Conservation (phyloP, 2,329 filamentous ascomycete species). For the Daldinia sp. region DNA sequence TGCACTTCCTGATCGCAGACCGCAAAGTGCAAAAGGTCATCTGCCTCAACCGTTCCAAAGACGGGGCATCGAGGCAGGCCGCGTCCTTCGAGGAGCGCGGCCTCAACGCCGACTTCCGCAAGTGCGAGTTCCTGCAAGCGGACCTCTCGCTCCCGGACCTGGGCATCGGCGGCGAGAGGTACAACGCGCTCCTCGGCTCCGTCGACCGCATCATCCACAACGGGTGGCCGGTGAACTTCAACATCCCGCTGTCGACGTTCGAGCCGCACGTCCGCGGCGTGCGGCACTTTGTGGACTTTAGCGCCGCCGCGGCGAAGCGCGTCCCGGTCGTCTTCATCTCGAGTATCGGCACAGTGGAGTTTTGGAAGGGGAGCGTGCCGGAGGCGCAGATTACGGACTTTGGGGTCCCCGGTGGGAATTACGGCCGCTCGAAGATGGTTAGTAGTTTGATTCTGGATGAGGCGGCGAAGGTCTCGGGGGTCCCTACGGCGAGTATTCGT, state of each 20-base stretch:
- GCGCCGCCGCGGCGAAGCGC: slow-evolving; percentile 43
- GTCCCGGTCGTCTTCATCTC: slow-evolving; percentile 54
- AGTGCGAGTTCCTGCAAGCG: slow-evolving; percentile 57
- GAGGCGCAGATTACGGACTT: slow-evolving; percentile 50
- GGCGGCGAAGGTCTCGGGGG: slow-evolving; percentile 45
- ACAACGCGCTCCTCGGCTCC: slow-evolving; percentile 49
- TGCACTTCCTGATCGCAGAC: slow-evolving; percentile 48
- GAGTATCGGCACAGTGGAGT: slow-evolving; percentile 50
- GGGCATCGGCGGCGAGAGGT: slow-evolving; percentile 53
- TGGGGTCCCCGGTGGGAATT: slow-evolving; percentile 46
- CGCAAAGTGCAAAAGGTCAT: slow-evolving; percentile 52
- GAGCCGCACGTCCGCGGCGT: slow-evolving; percentile 60
- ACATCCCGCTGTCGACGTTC: slow-evolving; percentile 57
- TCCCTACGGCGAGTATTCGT: slow-evolving; percentile 52
- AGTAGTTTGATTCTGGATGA: slow-evolving; percentile 53
- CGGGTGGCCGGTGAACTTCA: slow-evolving; percentile 64
- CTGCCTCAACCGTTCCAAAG: slow-evolving; percentile 58
- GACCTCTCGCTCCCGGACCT: slow-evolving; percentile 58
- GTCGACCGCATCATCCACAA: slow-evolving; percentile 61
- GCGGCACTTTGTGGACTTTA: slow-evolving; percentile 57
- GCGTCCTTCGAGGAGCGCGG: slow-evolving; percentile 51
- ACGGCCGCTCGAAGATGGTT: slow-evolving; percentile 55
- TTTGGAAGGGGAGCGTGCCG: slow-evolving; percentile 50
- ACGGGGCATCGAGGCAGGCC: slow-evolving; percentile 44
- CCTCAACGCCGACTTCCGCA: slow-evolving; percentile 48